Evolutionary conservation across 371 early-diverging fungal species (phyloP), one percentile per base, ranked within the genome.

Genomic region (Mortierella sp.): DNA sequence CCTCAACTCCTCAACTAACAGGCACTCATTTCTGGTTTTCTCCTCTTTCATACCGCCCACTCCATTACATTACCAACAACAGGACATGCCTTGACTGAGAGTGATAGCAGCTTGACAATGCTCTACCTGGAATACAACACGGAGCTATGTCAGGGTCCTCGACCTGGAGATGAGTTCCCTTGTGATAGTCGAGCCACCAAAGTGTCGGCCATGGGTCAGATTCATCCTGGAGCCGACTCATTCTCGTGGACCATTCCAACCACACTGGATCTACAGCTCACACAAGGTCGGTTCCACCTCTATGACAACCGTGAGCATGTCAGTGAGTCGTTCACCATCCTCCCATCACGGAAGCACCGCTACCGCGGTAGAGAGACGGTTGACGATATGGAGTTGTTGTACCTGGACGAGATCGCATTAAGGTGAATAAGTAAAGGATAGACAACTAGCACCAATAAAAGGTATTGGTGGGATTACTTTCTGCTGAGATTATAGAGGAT

Each of bases 41-140:
- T n/a, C n/a, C n/a, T n/a, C n/a, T 43, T 43, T 18, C 21, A 23
- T 16, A 44, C 14, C 16, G 25, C 44, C 19, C 55, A 4, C 4
- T 21, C 29, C 51, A 1, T 12, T 19, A 5, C 37, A 11, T 15
- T 23, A 16, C 19, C 60, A 0, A 26, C 5, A 50, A 15, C 53
- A 74, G 74, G 50, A 45, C 50, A 52, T n/a, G 26, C 68, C 0
- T 61, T 74, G 23, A 57, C 68, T 18, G 44, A 60, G 26, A 29
- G 18, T 18, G 68, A 68, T 47, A 74, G 74, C 61, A 68, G 64
- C 52, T 51, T 43, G 45, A 68, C 68, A 1, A 74, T 74, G 74
- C 68, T 74, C 46, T 74, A 68, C 21, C 64, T 74, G n/a, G 74
- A 74, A 60, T 74, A 74, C 62, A 68, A 60, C 0, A 74, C 74